Percentiles rank a stretch among this genome's conserved stretches.
Evolutionary conservation across 2,329 filamentous ascomycete genomes (phyloP).

Genomic region (Xylaria sp.): DNA sequence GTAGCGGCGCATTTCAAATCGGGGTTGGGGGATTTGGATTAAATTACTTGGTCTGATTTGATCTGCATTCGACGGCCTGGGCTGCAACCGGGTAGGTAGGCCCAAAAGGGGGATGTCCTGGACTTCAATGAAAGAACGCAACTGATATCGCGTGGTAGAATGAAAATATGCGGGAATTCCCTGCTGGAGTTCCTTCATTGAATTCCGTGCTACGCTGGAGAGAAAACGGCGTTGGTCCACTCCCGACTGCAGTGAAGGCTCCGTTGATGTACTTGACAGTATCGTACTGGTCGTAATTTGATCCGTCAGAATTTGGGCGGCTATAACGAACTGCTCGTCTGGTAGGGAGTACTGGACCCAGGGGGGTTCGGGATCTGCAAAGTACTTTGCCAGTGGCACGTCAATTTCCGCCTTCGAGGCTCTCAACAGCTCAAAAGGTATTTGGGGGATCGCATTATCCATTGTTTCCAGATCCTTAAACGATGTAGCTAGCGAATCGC

Average conservation of each 20-base stretch:
- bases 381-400: constrained; percentile 49
- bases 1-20: constrained; percentile 65
- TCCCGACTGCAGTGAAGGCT: constrained; percentile 29
- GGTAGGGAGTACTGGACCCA: constrained; percentile 40
- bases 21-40: constrained; percentile 61
- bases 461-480: constrained; percentile 44
- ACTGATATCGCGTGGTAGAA: constrained; percentile 37
- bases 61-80: constrained; percentile 44
- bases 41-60: constrained; percentile 47
- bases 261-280: constrained; percentile 26
- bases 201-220: constrained; percentile 41
- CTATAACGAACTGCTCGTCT: constrained; percentile 58
- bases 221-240: constrained; percentile 38
- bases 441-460: constrained; percentile 43
- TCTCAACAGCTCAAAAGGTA: constrained; percentile 45
- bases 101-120: constrained; percentile 51
- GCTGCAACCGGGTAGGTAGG: constrained; percentile 48
- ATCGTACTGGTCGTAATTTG: constrained; percentile 55
- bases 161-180: constrained; percentile 43
- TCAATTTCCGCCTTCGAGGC: constrained; percentile 47
- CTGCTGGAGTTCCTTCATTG: constrained; percentile 44
- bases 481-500: constrained; percentile 47
- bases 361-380: constrained; percentile 54
- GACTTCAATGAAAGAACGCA: constrained; percentile 51
- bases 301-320: constrained; percentile 66